Evolutionary conservation across 306 rosid species (phyloP).

Genomic region (Castanea mollissima): DNA sequence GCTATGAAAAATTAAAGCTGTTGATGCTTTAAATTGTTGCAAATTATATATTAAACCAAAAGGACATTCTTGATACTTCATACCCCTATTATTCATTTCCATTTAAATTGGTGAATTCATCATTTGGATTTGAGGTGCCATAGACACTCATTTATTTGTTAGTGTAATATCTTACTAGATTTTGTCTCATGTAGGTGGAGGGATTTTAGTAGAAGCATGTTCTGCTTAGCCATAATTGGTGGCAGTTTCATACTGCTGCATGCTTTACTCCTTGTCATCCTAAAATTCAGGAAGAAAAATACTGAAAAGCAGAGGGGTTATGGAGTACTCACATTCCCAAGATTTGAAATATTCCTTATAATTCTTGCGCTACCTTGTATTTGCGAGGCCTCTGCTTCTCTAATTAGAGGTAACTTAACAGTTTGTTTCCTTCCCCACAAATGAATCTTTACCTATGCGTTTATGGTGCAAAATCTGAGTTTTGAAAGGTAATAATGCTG

Average conservation of each 20-base stretch:
- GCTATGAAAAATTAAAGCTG: not conserved
- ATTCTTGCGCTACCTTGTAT: slow-evolving; percentile 73
- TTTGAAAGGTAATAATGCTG: not conserved
- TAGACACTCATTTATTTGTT: not conserved
- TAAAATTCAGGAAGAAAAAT: slow-evolving; percentile 50
- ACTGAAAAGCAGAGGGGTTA: slow-evolving; percentile 46
- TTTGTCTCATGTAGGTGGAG: slow-evolving; percentile 59
- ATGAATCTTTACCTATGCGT: not conserved
- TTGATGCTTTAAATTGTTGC: not conserved
- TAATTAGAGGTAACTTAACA: slow-evolving; percentile 55
- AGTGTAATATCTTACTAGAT: not conserved
- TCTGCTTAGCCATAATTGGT: slow-evolving; percentile 74
- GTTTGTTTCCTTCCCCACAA: not conserved
- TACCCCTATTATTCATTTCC: not conserved
- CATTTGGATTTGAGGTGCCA: not conserved
- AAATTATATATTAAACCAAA: not conserved
- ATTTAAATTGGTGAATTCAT: not conserved
- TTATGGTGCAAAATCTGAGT: not conserved
- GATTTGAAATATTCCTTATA: slow-evolving; percentile 81
- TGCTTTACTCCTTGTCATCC: slow-evolving; percentile 51
- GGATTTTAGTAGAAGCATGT: slow-evolving; percentile 67
- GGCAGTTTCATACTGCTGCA: slow-evolving; percentile 71
- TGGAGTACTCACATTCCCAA: slow-evolving; percentile 81
- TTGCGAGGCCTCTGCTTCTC: slow-evolving; percentile 62
- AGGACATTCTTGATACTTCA: not conserved